These are phyloP conservation scores for Talaromyces sp. DNA, from an alignment of 2,329 filamentous ascomycete species.

Conservation along the genomic window DNA sequence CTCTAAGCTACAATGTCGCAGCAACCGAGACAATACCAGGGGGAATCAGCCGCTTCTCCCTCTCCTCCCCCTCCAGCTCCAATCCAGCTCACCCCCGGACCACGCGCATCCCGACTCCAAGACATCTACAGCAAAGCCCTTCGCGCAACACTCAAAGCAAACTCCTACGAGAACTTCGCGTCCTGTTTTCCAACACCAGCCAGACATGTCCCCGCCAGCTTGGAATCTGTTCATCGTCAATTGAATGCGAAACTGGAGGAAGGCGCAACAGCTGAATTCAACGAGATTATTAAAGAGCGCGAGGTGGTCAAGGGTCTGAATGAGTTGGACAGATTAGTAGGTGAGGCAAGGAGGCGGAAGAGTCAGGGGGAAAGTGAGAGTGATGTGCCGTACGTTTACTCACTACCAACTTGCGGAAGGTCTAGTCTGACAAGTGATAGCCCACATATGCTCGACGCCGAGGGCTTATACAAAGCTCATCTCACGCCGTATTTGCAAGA, in stretches of 20 bases:
- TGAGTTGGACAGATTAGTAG: slow-evolving; percentile 57
- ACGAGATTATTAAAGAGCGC: slow-evolving; percentile 55
- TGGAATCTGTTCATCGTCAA: slow-evolving; percentile 57
- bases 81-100: slow-evolving; percentile 53
- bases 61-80: slow-evolving; percentile 54
- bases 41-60: slow-evolving; percentile 25
- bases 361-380: slow-evolving; percentile 40
- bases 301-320: slow-evolving; percentile 57
- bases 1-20: not conserved
- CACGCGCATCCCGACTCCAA: slow-evolving; percentile 57
- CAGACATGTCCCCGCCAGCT: slow-evolving; percentile 52
- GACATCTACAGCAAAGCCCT: slow-evolving; percentile 60
- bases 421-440: slow-evolving; percentile 33
- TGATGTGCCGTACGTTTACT: slow-evolving; percentile 42
- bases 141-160: slow-evolving; percentile 57
- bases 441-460: slow-evolving; percentile 56
- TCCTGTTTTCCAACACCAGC: slow-evolving; percentile 62
- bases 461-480: slow-evolving; percentile 57
- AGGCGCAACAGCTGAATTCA: slow-evolving; percentile 57
- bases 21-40: not conserved
- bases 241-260: slow-evolving; percentile 57
- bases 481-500: slow-evolving; percentile 54
- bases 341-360: slow-evolving; percentile 55
- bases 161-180: slow-evolving; percentile 59
- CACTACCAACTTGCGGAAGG: not conserved